Evolutionary conservation across 257 asterid species (phyloP), one percentile per base, ranked within the genome.

Genomic region (Agastache rugosa): DNA sequence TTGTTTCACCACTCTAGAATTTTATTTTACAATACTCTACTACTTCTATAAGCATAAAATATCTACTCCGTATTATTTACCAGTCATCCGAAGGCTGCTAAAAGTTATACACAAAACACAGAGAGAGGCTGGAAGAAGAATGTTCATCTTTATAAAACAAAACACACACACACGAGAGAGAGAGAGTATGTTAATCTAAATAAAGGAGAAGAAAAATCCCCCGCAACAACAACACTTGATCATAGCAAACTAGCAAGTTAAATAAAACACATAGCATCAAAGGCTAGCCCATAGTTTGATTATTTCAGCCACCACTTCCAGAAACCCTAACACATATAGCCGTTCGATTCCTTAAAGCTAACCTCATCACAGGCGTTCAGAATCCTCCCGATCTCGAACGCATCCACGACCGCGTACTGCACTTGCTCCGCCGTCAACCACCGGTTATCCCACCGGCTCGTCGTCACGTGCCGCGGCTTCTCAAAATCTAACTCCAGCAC

Each of bases 361-460:
- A 50, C 58, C 10, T 51, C 17, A 17, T 51, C 58, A 19, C 27
- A 6, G 62, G 56, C 71, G 12, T 12, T 20, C 22, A 42, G 19
- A 65, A 58, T 8, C 63, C 74, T 54, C 0, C 82, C 86, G 16
- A 81, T 54, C 55, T 81, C 75, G 11, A 69, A 84, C 1, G 86
- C 86, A 79, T 84, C 88, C 11, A 81, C 29, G 17, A 51, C 45
- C 4, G 83, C 87, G 70, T 79, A 78, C 37, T 55, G 29, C 39
- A 83, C 77, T 50, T 85, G 89, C 5, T 61, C 73, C 22, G 8
- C n/a, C 37, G 29, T 42, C 11, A 85, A 80, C 23, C 53, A 22
- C 0, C 41, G 1, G 12, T 23, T 20, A 31, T 81, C 85, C 90
- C 90, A 85, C 16, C 17, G 2, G 54, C 84, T 78, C 74, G 34